Evolutionary conservation across 306 rosid genomes (phyloP).

Genomic region (Prunus dulcis): DNA sequence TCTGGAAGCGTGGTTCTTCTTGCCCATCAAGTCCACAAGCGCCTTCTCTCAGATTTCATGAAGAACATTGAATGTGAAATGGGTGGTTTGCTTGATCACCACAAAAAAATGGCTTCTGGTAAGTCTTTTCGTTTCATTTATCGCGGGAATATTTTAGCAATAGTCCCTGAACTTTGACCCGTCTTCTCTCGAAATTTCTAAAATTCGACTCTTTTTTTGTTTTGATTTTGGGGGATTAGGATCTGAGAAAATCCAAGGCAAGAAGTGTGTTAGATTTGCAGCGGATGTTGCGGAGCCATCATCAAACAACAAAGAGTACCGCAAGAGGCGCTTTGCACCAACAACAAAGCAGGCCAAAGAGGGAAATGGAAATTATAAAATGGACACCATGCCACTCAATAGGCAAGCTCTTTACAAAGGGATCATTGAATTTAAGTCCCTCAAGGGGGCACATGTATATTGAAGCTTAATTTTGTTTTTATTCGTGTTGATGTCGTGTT

Average conservation of each 20-base stretch:
- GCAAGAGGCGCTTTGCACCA: conserved; percentile 12
- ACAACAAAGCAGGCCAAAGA: conserved; percentile 7
- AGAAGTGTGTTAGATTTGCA: conserved; percentile 71
- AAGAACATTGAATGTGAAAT: conserved; percentile 54
- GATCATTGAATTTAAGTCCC: conserved; percentile 32
- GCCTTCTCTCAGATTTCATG: conserved; percentile 71
- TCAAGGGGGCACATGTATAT: conserved; percentile 16
- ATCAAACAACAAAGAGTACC: conserved; percentile 33
- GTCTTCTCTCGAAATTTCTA: not conserved
- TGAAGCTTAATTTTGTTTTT: not conserved
- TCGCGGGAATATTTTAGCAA: not conserved
- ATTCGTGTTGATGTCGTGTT: not conserved
- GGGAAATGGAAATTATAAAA: conserved; percentile 5
- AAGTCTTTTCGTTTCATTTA: not conserved
- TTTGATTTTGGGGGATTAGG: not conserved
- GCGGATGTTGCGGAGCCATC: conserved; percentile 42
- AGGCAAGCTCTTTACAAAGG: conserved; percentile 54
- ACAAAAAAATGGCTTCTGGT: conserved; percentile 9
- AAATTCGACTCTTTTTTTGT: not conserved
- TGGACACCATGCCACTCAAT: conserved; percentile 49
- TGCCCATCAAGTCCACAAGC: conserved; percentile 69
- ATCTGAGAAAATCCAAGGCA: conserved; percentile 25
- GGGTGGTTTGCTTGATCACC: conserved; percentile 18
- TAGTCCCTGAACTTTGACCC: not conserved
- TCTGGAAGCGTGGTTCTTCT: conserved; percentile 68